Conservation (phyloP, 441 rosid genomes). For the Iberis amara region DNA sequence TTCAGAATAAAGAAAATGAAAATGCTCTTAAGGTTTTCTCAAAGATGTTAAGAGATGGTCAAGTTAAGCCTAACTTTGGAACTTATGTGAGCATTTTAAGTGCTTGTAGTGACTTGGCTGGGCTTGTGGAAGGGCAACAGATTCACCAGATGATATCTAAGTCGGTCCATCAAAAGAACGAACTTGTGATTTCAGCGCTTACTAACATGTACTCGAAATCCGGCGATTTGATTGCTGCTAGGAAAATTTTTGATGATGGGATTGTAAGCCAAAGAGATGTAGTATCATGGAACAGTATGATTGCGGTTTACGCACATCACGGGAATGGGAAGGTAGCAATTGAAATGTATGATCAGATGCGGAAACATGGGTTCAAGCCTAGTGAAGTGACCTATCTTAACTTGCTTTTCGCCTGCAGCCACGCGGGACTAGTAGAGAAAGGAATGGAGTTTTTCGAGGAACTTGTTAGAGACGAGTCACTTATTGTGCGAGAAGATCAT, state of each 20-base stretch:
- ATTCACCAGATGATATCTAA: constrained; percentile 53
- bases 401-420: constrained; percentile 59
- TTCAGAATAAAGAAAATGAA: constrained; percentile 46
- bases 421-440: constrained; percentile 55
- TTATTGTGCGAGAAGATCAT: constrained; percentile 52
- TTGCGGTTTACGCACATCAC: constrained; percentile 66
- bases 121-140: constrained; percentile 58
- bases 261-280: constrained; percentile 42
- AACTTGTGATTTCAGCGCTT: constrained; percentile 49
- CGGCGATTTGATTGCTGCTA: constrained; percentile 47
- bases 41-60: constrained; percentile 42
- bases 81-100: constrained; percentile 54
- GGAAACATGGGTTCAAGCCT: constrained; percentile 38
- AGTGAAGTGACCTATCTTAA: constrained; percentile 52
- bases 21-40: constrained; percentile 47
- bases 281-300: constrained; percentile 61
- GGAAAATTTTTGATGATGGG: constrained; percentile 47
- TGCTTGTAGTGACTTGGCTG: constrained; percentile 61
- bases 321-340: constrained; percentile 56
- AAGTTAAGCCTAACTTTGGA: constrained; percentile 46
- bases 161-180: constrained; percentile 38
- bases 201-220: constrained; percentile 68
- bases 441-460: constrained; percentile 47
- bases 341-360: constrained; percentile 49
- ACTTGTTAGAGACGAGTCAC: constrained; percentile 39